A percentile compares a stretch with the other conserved stretches of the same genome.
These are phyloP conservation scores for Tothia fuscella DNA, from an alignment of 2,329 filamentous ascomycete genomes.

Conservation along the genomic window DNA sequence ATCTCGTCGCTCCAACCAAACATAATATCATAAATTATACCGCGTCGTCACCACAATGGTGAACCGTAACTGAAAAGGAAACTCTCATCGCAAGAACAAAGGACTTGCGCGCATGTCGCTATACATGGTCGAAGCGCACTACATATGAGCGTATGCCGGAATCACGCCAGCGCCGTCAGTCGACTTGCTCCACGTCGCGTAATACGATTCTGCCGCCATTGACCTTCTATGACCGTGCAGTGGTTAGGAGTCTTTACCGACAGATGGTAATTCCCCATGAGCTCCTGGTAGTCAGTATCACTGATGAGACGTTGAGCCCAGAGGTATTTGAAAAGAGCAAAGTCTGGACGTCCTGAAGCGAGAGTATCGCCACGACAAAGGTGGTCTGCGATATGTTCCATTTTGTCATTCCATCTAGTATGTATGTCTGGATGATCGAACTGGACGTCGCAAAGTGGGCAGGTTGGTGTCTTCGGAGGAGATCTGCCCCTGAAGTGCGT, in stretches of 20 bases:
- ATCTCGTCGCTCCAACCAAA: no score
- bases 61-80: no score
- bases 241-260: background rate
- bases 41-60: no score
- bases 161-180: no score
- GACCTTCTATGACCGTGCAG: background rate
- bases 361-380: slow-evolving; percentile 2
- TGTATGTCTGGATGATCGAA: background rate
- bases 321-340: background rate
- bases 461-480: background rate
- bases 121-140: no score
- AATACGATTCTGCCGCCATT: no score
- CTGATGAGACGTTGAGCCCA: slow-evolving; percentile 1
- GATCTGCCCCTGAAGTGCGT: slow-evolving; percentile 2
- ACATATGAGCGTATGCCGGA: no score
- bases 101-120: no score
- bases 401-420: background rate
- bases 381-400: slow-evolving; percentile 3
- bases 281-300: slow-evolving; percentile 3
- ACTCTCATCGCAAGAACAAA: no score
- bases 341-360: background rate
- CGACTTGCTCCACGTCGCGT: no score
- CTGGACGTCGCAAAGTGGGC: slow-evolving; percentile 3
- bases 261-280: background rate
- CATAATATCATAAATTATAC: no score